These are phyloP conservation scores for Hydnomerulius pinastri DNA, from an alignment of 768 basidiomycete species.

Conservation along the genomic window DNA sequence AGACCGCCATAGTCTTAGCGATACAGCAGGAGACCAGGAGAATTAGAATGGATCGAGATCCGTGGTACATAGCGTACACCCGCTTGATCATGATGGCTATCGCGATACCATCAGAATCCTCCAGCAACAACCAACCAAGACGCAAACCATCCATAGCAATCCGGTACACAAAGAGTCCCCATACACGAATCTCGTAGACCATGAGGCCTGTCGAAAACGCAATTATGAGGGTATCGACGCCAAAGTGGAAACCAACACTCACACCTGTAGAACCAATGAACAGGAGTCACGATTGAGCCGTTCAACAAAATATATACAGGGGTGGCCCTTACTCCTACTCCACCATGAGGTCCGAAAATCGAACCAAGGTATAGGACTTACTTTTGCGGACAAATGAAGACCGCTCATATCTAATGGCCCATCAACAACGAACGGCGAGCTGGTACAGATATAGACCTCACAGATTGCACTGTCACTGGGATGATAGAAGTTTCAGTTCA, in stretches of 20 bases:
- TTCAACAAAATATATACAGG: no score
- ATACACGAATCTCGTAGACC: constrained; percentile 14
- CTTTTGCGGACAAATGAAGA: no score
- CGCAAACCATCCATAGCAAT: constrained; percentile 21
- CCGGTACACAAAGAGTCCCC: constrained; percentile 16
- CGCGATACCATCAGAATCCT: not conserved
- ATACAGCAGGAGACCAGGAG: not conserved
- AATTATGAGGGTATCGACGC: not conserved
- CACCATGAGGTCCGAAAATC: no score
- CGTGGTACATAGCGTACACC: not conserved
- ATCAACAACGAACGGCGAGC: not conserved
- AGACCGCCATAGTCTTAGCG: not conserved
- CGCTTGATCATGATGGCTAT: not conserved
- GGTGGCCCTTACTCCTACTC: no score
- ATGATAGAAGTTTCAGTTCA: not conserved
- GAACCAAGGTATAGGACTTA: no score
- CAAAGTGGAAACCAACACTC: not conserved
- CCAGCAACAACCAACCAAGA: not conserved
- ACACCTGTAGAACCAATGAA: constrained; percentile 11
- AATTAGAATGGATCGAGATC: not conserved
- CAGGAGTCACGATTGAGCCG: no score
- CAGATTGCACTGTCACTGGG: constrained; percentile 10
- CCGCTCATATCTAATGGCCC: no score
- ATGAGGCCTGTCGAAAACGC: constrained; percentile 12
- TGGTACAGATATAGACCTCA: no score